Base-by-base conservation (phyloP, 768 basidiomycete species). In the Mycena latifolia region DNA sequence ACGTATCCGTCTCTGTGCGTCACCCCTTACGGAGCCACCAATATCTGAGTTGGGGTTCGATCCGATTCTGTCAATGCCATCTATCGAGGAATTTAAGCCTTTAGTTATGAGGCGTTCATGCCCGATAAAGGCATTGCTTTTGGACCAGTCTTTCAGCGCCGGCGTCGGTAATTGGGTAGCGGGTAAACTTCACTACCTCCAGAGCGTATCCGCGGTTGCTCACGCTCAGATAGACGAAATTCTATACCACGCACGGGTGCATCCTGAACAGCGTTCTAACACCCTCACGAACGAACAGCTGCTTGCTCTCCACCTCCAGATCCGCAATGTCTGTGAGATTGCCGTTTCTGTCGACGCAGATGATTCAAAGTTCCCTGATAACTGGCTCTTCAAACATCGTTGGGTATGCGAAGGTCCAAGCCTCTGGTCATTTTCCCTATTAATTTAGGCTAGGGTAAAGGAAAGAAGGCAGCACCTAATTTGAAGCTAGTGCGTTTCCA, bases 91-190 rank as follows among this genome's bases (percentile, higher is more conserved):
- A 35, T 92, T 92, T 74, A 75, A 77, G 50, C 58, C 72, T 0
- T 67, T 80, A 20, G 80, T 92, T 29, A 74, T 75, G 25, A 90
- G 85, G 69, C 84, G 90, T 58, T 77, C 83, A 5, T 89, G 89
- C 61, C 88, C 92, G 5, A 83, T 92, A 61, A 94, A 93, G 72
- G 88, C 89, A 1, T 80, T 94, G n/a, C 80, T 94, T 17, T 82
- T 93, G 45, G 89, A 94, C 75, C 92, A 94, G 74, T 86, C 89
- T 0, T 93, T 94, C 78, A 91, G 86, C 66, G 92, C 92, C 14
- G 93, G 93, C 1, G 86, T 94, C 12, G 91, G 93, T 5, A 94
- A 94, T 74, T 94, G 92, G 89, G 86, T 94, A 22, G 92, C 92
- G 71, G 91, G 91, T 88, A 69, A 46, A 72, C 45, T 65, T 59